Evolutionary conservation across 2,329 filamentous ascomycete genomes (phyloP), one percentile per base, ranked within the genome.

Genomic region (Pseudogymnoascus sp.): DNA sequence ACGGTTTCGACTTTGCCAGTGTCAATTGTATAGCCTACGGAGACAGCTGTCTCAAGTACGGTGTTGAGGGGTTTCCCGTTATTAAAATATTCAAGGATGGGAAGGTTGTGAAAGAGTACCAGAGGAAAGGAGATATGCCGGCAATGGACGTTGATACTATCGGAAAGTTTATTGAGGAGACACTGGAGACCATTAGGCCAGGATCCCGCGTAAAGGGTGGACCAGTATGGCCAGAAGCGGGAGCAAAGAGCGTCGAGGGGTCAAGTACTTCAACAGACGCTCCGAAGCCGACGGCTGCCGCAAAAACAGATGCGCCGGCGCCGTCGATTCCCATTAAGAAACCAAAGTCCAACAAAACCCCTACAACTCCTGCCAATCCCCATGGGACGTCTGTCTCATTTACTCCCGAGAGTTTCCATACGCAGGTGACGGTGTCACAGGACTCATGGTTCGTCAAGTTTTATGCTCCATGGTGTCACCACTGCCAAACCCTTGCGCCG

Each of bases 401-500:
- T 61, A 92, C 86, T 1, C 87, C 90, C 0, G 92, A 97, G 72
- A 90, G 81, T 67, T 99, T 99, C 78, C 88, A 96, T 73, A 86
- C 84, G 64, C 80, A 88, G 38, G 93, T 99, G 56, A 96, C 91
- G 2, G 89, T 87, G 74, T 92, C 91, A 0, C 86, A 90, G 67
- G 92, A 97, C 67, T 88, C 93, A 5, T 99, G 95, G 95, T 97
- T 99, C 73, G 86, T 99, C 81, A 99, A 99, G 76, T 97, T 99
- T 74, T 97, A 97, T 74, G 93, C 91, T 16, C 96, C 95, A 5
- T 97, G 93, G 95, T 99, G 95, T 75, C 86, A 87, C 69, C 95
- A 99, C 76, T 99, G 96, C 76, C 90, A 96, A 77, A 90, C 90
- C 38, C 86, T 99, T 82, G 91, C 89, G 37, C 90, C 95, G 2